phyloP scores from a whole-genome alignment of 225 moss, liverwort and hornwort genomes.

The Rhytidiadelphus loreus region DNA sequence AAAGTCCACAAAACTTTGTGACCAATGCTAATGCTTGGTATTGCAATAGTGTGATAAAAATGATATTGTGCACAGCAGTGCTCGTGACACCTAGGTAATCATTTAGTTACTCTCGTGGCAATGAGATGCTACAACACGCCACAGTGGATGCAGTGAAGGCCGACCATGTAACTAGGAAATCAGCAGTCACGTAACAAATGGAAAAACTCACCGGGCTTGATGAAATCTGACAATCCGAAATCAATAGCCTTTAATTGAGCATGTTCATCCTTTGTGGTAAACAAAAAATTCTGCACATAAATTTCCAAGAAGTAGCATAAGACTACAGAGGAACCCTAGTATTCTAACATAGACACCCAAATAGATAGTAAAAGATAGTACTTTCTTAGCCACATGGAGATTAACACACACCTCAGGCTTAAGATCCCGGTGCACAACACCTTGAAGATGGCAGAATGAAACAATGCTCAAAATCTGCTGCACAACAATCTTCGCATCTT shows the following conservation, averaged over 20 bases:
- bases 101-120: not conserved
- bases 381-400: not conserved
- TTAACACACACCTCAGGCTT: conserved; percentile 75
- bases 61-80: not conserved
- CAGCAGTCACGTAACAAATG: not conserved
- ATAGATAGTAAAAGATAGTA: not conserved
- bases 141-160: not conserved
- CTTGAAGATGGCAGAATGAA: conserved; percentile 93
- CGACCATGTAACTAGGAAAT: not conserved
- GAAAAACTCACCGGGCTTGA: conserved; percentile 61
- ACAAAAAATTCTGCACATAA: conserved; percentile 69
- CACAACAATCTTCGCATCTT: conserved; percentile 90
- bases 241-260: conserved; percentile 92
- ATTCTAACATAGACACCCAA: not conserved
- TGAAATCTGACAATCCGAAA: conserved; percentile 95
- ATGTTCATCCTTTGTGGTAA: conserved; percentile 84
- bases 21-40: not conserved
- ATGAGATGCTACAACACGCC: not conserved
- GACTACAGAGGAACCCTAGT: not conserved
- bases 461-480: conserved; percentile 95
- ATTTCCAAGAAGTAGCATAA: not conserved
- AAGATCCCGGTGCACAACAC: conserved; percentile 95
- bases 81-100: not conserved
- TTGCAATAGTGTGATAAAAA: not conserved
- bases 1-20: not conserved